phyloP scores from a whole-genome alignment of 1,284 basidiomycete species.

The Ganoderma multipileum region DNA sequence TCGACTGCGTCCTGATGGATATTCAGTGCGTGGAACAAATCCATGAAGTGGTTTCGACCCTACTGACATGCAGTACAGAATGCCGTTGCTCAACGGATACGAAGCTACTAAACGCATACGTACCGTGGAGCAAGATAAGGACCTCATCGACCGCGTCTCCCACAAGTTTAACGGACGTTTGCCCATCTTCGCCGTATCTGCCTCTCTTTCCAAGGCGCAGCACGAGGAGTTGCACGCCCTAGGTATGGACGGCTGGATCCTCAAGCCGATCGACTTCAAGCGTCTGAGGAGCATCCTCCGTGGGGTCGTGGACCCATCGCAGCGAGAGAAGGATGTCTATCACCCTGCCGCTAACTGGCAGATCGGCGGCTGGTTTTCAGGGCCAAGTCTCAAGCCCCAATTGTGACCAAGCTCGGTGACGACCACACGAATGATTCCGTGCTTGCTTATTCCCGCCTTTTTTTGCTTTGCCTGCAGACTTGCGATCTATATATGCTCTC shows the following conservation, averaged over 20 bases:
- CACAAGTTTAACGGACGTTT: conserved; percentile 72
- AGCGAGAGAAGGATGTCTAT: conserved; percentile 67
- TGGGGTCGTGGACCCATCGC: conserved; percentile 62
- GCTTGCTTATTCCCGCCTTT: neutral
- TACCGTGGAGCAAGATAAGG: conserved; percentile 53
- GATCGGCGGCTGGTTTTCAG: conserved; percentile 67
- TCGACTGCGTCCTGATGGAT: conserved; percentile 86
- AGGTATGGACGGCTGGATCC: conserved; percentile 87
- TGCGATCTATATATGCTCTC: neutral
- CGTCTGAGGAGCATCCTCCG: conserved; percentile 66
- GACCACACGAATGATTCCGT: neutral
- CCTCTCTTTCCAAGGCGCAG: conserved; percentile 74
- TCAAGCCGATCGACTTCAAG: conserved; percentile 86
- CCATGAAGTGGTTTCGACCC: neutral
- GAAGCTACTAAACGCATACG: conserved; percentile 77
- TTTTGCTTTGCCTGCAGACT: neutral
- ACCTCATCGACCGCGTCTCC: conserved; percentile 44
- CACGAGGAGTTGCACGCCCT: conserved; percentile 61
- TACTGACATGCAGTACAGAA: conserved; percentile 50
- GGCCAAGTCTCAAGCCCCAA: neutral
- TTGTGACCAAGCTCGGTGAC: neutral
- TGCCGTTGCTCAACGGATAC: conserved; percentile 86
- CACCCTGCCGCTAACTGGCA: conserved; percentile 71
- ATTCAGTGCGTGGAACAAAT: conserved; percentile 64
- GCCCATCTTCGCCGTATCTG: conserved; percentile 87